Percentiles rank a stretch among this genome's conserved stretches.
Evolutionary conservation across 2,329 filamentous ascomycete species (phyloP).

Genomic region (Microcera coccophila): DNA sequence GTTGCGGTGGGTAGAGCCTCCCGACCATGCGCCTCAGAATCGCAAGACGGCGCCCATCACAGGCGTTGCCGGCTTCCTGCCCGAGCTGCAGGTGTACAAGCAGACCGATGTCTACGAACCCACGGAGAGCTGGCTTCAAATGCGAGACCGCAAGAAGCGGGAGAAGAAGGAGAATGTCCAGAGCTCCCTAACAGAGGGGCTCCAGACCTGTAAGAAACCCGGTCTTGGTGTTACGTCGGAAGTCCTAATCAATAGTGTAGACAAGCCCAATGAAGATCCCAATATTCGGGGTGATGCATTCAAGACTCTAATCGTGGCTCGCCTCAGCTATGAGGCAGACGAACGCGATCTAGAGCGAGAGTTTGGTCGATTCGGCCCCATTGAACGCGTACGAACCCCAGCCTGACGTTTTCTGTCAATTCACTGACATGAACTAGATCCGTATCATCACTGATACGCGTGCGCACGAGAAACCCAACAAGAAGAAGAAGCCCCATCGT

Average conservation of each 20-base stretch:
- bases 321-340: slow-evolving; percentile 83
- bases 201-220: slow-evolving; percentile 55
- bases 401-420: neutral
- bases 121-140: slow-evolving; percentile 90
- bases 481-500: slow-evolving; percentile 75
- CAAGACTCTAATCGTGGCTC: slow-evolving; percentile 88
- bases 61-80: slow-evolving; percentile 71
- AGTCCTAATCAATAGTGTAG: slow-evolving; percentile 41
- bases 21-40: slow-evolving; percentile 78
- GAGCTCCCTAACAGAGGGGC: slow-evolving; percentile 59
- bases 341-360: slow-evolving; percentile 89
- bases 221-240: neutral
- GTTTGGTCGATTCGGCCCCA: slow-evolving; percentile 88
- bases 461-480: slow-evolving; percentile 63
- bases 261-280: slow-evolving; percentile 77
- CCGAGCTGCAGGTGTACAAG: slow-evolving; percentile 71
- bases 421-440: slow-evolving; percentile 55
- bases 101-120: slow-evolving; percentile 71
- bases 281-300: slow-evolving; percentile 92
- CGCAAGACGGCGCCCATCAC: slow-evolving; percentile 69
- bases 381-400: slow-evolving; percentile 69
- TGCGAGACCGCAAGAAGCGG: slow-evolving; percentile 73
- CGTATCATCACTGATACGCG: slow-evolving; percentile 80
- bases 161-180: slow-evolving; percentile 73
- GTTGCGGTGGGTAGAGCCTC: slow-evolving; percentile 80